Evolutionary conservation across 1,284 basidiomycete species (phyloP), one percentile per base, ranked within the genome.

Genomic region (Sporisorium sorghi): DNA sequence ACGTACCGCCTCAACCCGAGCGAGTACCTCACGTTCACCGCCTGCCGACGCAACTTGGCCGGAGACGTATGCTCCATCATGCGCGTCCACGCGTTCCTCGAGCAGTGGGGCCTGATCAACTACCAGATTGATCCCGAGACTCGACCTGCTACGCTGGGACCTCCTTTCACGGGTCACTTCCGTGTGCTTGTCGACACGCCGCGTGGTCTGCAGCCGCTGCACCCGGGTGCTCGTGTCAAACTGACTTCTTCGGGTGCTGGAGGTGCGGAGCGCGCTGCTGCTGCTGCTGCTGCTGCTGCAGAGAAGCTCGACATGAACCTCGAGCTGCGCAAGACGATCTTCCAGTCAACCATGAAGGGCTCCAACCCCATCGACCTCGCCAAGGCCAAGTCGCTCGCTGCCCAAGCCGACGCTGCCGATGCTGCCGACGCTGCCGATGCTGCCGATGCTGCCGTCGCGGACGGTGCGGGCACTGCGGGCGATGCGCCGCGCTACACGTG

Each of bases 61-160:
- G 97, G 97, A 59, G 96, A 99, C 85, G 96, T 99, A 10, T 97
- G 97, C 83, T 94, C 94, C 26, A 93, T 99, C 83, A 97, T 98
- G 95, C 90, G 97, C 55, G 96, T 99, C 0, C 96, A 99, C 85
- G 95, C 94, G 17, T 98, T 99, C 85, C 88, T 99, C 43, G 97
- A 99, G 85, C 96, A 98, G 84, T 99, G 96, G 96, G 96, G 97
- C 0, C 88, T 99, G 65, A 92, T 99, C 85, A 99, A 99, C 87
- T 99, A 99, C 84, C 96, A 99, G 94, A 93, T 99, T 80, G 96
- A 99, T 87, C 94, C 95, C 35, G 96, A 98, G 82, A 92, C 94
- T 65, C 89, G 95, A 59, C 97, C 96, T 7, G 93, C 96, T 1
- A 90, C 95, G 0, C 89, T 99, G 12, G 94, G 93, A 9, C 97